Evolutionary conservation across 2,329 filamentous ascomycete species (phyloP).

Genomic region (Peltaster fructicola): DNA sequence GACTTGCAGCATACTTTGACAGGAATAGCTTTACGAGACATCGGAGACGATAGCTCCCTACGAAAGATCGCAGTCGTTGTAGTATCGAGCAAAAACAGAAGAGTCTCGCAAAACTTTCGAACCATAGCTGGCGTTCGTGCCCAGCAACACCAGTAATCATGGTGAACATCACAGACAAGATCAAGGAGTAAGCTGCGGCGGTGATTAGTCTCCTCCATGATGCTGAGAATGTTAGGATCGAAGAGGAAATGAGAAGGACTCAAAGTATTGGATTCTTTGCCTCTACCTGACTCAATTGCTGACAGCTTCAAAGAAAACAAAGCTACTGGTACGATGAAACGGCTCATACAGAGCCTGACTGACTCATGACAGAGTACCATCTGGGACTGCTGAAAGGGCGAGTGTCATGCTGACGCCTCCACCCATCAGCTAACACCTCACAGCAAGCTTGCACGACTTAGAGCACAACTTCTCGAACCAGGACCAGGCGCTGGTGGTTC

Average conservation of each 20-base stretch:
- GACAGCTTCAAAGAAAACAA: constrained; percentile 65
- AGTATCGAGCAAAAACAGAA: too few species aligned
- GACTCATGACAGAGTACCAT: constrained; percentile 64
- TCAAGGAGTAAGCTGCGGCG: constrained; percentile 65
- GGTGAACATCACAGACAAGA: constrained; percentile 99
- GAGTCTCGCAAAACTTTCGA: too few species aligned
- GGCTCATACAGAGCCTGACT: constrained; percentile 11
- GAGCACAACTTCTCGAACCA: constrained; percentile 87
- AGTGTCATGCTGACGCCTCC: constrained; percentile 9
- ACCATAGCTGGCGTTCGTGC: too few species aligned
- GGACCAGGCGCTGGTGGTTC: constrained; percentile 60
- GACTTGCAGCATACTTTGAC: too few species aligned
- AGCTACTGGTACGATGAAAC: constrained; percentile 61
- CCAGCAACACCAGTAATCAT: too few species aligned
- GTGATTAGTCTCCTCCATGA: constrained; percentile 1
- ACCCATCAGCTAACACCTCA: constrained; percentile 7
- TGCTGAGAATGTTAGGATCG: constrained; percentile 52
- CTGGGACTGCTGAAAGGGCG: constrained; percentile 94
- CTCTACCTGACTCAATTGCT: constrained; percentile 12
- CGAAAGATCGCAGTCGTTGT: too few species aligned
- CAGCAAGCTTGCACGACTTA: constrained; percentile 87
- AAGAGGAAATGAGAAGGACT: constrained; percentile 98
- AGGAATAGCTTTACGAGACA: too few species aligned
- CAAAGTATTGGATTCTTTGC: constrained; percentile 53
- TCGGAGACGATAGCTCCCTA: too few species aligned